phyloP scores from a whole-genome alignment of 2,329 filamentous ascomycete genomes.

The Trichoderma gracile region DNA sequence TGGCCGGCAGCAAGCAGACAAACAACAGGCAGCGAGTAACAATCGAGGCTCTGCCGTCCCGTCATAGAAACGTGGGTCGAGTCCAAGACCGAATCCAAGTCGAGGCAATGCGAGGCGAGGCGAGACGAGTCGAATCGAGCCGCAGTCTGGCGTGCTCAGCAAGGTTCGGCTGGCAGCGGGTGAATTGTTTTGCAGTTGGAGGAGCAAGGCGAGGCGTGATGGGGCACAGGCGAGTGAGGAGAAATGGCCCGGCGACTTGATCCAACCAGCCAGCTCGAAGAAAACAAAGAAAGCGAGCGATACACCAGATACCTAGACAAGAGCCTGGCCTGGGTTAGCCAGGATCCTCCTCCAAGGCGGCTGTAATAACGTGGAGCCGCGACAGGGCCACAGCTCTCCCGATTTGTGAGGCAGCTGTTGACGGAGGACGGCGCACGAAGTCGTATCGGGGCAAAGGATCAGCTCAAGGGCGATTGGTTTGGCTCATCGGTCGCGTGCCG shows the following conservation, averaged over 20 bases:
- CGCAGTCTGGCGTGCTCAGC: constrained; percentile 3
- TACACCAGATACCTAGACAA: neutral
- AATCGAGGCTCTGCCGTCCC: constrained; percentile 5
- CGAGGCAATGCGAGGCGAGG: neutral
- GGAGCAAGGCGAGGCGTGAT: constrained; percentile 17
- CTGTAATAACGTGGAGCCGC: constrained; percentile 18
- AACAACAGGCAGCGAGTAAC: neutral
- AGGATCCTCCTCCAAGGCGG: constrained; percentile 19
- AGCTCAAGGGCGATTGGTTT: constrained; percentile 12
- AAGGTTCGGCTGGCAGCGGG: constrained; percentile 14
- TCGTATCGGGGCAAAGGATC: constrained; percentile 19
- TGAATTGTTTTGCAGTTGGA: constrained; percentile 11
- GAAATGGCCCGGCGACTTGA: constrained; percentile 1
- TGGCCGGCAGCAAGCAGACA: too few species aligned
- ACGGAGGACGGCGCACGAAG: too few species aligned
- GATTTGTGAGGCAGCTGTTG: constrained; percentile 14
- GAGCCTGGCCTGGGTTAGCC: neutral
- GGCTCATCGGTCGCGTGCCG: constrained; percentile 26
- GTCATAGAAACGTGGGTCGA: neutral
- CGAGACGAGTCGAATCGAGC: neutral
- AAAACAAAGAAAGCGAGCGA: neutral
- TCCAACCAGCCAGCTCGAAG: constrained; percentile 2
- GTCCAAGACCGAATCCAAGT: neutral
- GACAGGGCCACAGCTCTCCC: constrained; percentile 6
- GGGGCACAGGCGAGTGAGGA: constrained; percentile 1